phyloP scores from a whole-genome alignment of 768 basidiomycete species.

The Auricularia sp. region DNA sequence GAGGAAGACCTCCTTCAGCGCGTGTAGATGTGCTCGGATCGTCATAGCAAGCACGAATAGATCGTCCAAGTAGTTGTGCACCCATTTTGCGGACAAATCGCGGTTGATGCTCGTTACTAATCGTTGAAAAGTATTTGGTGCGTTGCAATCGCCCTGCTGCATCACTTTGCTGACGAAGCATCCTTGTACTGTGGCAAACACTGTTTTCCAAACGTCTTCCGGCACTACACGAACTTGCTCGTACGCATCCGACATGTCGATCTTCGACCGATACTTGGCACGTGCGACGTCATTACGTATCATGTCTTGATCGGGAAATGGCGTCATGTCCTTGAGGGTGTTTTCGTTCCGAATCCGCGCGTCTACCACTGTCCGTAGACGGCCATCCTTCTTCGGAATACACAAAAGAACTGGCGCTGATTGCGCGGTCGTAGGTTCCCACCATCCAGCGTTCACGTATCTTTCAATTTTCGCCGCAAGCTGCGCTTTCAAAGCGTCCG shows the following conservation, averaged over 20 bases:
- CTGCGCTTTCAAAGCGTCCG: background rate
- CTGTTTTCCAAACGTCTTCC: constrained; percentile 9
- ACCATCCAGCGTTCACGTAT: background rate
- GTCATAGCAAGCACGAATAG: constrained; percentile 30
- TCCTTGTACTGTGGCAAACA: constrained; percentile 27
- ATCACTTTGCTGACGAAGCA: constrained; percentile 31
- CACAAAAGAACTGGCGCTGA: background rate
- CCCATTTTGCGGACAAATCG: constrained; percentile 26
- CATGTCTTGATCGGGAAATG: constrained; percentile 32
- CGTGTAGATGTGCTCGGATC: constrained; percentile 28
- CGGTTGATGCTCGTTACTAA: constrained; percentile 35
- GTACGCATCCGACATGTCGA: constrained; percentile 34
- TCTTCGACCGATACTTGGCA: constrained; percentile 27
- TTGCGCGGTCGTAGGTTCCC: background rate
- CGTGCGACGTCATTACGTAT: constrained; percentile 27
- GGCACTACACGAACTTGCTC: constrained; percentile 29
- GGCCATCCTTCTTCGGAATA: constrained; percentile 18
- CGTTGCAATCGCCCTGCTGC: constrained; percentile 39
- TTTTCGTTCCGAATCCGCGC: constrained; percentile 30
- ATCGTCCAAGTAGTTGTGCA: constrained; percentile 38
- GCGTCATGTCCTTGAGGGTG: constrained; percentile 30
- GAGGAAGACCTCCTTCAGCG: constrained; percentile 25
- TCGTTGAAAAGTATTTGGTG: constrained; percentile 35
- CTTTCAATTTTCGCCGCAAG: background rate
- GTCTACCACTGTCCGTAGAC: constrained; percentile 28